These are phyloP conservation scores for Rhodotorula diobovata DNA, from an alignment of 768 basidiomycete genomes.

Conservation along the genomic window DNA sequence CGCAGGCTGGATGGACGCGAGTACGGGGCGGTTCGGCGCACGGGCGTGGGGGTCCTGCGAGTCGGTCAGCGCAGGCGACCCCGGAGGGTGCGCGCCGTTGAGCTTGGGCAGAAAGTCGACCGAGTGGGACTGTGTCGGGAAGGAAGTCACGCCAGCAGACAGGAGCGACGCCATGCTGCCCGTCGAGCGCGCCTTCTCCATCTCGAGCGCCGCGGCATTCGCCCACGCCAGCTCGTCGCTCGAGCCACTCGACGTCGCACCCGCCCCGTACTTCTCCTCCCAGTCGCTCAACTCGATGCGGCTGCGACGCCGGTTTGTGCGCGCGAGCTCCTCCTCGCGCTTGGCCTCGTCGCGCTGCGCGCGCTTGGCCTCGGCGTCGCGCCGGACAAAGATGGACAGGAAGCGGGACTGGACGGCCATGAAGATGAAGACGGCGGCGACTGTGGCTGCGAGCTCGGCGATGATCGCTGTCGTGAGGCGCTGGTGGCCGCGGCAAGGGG, in stretches of 20 bases:
- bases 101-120: constrained; percentile 28
- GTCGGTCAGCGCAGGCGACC: too few species aligned
- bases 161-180: not conserved
- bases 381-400: constrained; percentile 59
- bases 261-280: constrained; percentile 76
- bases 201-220: not conserved
- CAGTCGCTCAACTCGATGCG: constrained; percentile 69
- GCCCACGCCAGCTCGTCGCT: not conserved
- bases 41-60: too few species aligned
- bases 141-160: not conserved
- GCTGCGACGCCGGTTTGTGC: constrained; percentile 64
- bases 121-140: constrained; percentile 3
- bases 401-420: constrained; percentile 81
- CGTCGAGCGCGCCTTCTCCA: constrained; percentile 9
- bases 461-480: not conserved
- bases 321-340: constrained; percentile 58
- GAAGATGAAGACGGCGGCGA: constrained; percentile 66
- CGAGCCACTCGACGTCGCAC: not conserved
- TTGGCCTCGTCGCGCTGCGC: constrained; percentile 59
- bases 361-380: constrained; percentile 6
- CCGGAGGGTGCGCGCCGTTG: not conserved
- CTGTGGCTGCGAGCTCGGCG: constrained; percentile 69
- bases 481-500: not conserved
- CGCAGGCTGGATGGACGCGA: constrained; percentile 4
- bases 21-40: not conserved